Percentiles rank a stretch among this genome's conserved stretches.
Conservation (phyloP, 1,284 basidiomycete species). For the Apiotrichum laibachii region DNA sequence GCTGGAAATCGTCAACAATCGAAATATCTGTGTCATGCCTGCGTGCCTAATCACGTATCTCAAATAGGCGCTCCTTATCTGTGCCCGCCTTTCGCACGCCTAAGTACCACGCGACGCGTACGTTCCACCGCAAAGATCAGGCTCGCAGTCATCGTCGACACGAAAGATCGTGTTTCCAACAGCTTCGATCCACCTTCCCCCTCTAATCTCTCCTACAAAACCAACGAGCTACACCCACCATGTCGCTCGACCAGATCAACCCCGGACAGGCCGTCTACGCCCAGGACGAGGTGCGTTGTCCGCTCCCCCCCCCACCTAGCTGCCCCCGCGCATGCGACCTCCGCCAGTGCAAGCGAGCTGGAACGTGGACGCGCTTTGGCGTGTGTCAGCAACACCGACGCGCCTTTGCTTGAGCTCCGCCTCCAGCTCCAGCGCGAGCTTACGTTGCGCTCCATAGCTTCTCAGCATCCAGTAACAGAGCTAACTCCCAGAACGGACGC, state of each 20-base stretch:
- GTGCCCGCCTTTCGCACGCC: background rate
- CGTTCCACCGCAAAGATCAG: background rate
- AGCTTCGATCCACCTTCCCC: slow-evolving; percentile 10
- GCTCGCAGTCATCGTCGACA: background rate
- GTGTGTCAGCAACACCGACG: too few relatives aligned
- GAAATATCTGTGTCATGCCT: too few relatives aligned
- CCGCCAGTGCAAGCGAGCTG: background rate
- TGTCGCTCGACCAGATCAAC: slow-evolving; percentile 50
- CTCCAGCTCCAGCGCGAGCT: too few relatives aligned
- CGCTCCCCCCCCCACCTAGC: too few relatives aligned
- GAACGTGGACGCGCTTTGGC: too few relatives aligned
- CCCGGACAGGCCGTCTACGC: slow-evolving; percentile 71
- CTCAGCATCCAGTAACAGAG: slow-evolving; percentile 1
- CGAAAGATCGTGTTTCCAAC: background rate
- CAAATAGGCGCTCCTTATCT: too few relatives aligned
- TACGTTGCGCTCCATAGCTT: too few relatives aligned
- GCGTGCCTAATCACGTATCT: too few relatives aligned
- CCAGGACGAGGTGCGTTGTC: slow-evolving; percentile 72
- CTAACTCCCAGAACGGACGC: slow-evolving; percentile 71
- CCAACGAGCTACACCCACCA: slow-evolving; percentile 12
- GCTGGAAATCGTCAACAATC: too few relatives aligned
- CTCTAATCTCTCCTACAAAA: slow-evolving; percentile 3
- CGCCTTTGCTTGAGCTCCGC: too few relatives aligned
- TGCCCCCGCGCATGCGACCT: background rate
- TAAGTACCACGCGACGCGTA: background rate